phyloP scores from a whole-genome alignment of 1,284 basidiomycete species.

The Earliella scabrosa region DNA sequence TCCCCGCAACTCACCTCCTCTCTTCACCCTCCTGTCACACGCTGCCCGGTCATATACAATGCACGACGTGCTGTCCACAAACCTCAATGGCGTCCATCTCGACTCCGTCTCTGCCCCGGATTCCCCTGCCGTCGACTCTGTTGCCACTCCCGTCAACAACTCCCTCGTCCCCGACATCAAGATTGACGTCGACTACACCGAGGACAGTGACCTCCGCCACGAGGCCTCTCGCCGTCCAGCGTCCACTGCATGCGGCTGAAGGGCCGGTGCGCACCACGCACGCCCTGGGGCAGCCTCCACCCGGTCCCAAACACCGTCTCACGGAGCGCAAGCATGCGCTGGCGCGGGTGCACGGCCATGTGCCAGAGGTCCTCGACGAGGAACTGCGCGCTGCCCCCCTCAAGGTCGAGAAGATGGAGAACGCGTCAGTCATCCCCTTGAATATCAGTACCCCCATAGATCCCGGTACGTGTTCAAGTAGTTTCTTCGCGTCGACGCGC shows the following conservation, averaged over 20 bases:
- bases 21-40: slow-evolving; percentile 41
- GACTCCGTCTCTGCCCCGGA: slow-evolving; percentile 48
- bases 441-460: slow-evolving; percentile 47
- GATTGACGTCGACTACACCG: slow-evolving; percentile 60
- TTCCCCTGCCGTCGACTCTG: slow-evolving; percentile 53
- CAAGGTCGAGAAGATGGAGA: slow-evolving; percentile 43
- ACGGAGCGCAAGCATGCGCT: slow-evolving; percentile 64
- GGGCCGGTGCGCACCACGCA: slow-evolving; percentile 56
- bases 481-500: slow-evolving; percentile 18
- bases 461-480: slow-evolving; percentile 45
- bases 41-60: slow-evolving; percentile 33
- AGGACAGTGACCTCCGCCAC: slow-evolving; percentile 68
- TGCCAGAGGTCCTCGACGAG: slow-evolving; percentile 67
- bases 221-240: slow-evolving; percentile 65
- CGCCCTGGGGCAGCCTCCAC: slow-evolving; percentile 43
- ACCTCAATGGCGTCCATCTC: slow-evolving; percentile 42
- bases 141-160: slow-evolving; percentile 62
- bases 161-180: slow-evolving; percentile 52
- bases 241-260: slow-evolving; percentile 73
- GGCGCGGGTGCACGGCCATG: slow-evolving; percentile 61
- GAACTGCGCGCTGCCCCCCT: slow-evolving; percentile 62
- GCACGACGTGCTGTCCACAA: slow-evolving; percentile 38
- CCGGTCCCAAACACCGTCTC: slow-evolving; percentile 57
- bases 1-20: slow-evolving; percentile 65
- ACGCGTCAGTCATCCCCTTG: slow-evolving; percentile 50